A percentile compares a stretch with the other conserved stretches of the same genome.
These are phyloP conservation scores for Lachnellula occidentalis DNA, from an alignment of 2,329 filamentous ascomycete species.

Conservation along the genomic window DNA sequence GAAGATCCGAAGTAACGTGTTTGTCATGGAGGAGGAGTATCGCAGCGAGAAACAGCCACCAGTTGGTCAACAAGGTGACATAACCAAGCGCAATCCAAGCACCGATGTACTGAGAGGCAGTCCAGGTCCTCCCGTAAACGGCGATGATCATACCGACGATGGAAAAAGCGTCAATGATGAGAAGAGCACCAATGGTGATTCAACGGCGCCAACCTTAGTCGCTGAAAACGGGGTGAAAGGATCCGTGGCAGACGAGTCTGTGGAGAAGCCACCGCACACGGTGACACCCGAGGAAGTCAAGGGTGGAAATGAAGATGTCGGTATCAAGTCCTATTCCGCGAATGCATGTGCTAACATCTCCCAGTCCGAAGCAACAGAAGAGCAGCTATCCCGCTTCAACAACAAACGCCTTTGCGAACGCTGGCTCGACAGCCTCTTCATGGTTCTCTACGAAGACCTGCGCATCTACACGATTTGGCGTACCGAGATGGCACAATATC, in stretches of 20 bases:
- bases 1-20: constrained; percentile 92
- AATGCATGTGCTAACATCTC: constrained; percentile 24
- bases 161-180: constrained; percentile 19
- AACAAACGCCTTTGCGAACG: constrained; percentile 96
- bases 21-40: constrained; percentile 99
- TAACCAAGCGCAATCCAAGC: constrained; percentile 64
- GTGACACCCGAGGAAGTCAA: constrained; percentile 74
- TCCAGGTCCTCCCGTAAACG: constrained; percentile 50
- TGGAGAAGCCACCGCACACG: constrained; percentile 77
- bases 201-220: constrained; percentile 19
- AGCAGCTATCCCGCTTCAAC: constrained; percentile 82
- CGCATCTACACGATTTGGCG: constrained; percentile 99
- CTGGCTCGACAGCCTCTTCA: constrained; percentile 98
- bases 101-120: constrained; percentile 71
- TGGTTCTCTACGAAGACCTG: constrained; percentile 97
- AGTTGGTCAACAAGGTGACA: constrained; percentile 37
- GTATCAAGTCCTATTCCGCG: constrained; percentile 20
- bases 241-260: constrained; percentile 31
- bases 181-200: constrained; percentile 29
- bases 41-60: constrained; percentile 74
- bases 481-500: constrained; percentile 93
- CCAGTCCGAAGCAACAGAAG: constrained; percentile 59
- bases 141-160: constrained; percentile 28
- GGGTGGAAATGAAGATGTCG: constrained; percentile 65
- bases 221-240: constrained; percentile 23